Evolutionary conservation across 2,329 filamentous ascomycete species (phyloP), one percentile per base, ranked within the genome.

Genomic region (Aspergillus proliferans): DNA sequence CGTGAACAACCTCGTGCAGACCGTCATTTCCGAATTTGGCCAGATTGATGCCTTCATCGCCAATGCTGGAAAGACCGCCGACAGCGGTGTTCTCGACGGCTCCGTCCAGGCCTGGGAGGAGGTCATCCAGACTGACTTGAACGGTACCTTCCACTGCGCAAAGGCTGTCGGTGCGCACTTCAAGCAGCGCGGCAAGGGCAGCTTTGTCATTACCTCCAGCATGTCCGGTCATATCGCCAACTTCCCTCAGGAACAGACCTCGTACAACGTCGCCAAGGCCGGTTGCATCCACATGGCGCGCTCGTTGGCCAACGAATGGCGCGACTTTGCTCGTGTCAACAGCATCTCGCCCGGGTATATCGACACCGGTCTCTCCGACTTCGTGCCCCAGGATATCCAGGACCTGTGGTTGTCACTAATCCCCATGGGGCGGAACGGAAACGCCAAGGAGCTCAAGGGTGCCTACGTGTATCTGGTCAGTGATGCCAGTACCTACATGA

Each of bases 81-180:
- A 85, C 71, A 74, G 72, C 48, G 85, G 85, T 50, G 77, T 88
- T 62, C 74, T 88, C 44, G 85, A 88, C 54, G 82, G 82, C 64
- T 79, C 81, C 21, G 82, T 86, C 19, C 77, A 85, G 63, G 86
- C 88, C 64, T 82, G 83, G 65, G 83, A 90, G 65, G 80, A 83
- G 68, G 88, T 95, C 76, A 78, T 95, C 69, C 81, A 86, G 60
- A 85, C 92, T 62, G 94, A 96, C 70, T 78, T 95, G 58, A 93
- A 84, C n/a, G 91, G 90, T 10, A 83, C 80, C 24, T 88, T 89
- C 71, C 82, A 91, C 79, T 94, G 88, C 54, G 88, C 89, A 22
- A 88, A 92, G 74, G 88, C 88, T 18, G 87, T 88, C n/a, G 91
- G 90, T 30, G 79, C 84, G 48, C 86, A 93, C 71, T 85, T 85